Evolutionary conservation across 495 filamentous ascomycete species (phyloP), one percentile per base, ranked within the genome.

Genomic region (Penicillium coffeae): DNA sequence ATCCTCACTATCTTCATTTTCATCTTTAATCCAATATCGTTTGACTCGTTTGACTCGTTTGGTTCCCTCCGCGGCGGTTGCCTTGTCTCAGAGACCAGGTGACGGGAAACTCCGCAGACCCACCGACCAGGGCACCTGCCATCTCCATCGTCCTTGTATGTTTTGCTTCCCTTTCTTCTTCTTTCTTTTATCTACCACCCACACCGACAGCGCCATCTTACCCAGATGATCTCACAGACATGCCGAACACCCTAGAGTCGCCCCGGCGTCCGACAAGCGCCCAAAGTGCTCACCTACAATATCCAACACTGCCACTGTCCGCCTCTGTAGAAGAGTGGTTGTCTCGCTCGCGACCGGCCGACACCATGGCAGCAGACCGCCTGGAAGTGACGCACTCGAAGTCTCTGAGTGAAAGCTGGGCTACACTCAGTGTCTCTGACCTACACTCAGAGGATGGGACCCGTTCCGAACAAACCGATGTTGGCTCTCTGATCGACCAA

Each of bases 301-400:
- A 75, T 50, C 72, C 72, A 15, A 75, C 72, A 38, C 52, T 69
- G 42, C 72, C 72, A 45, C 48, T 74, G n/a, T 66, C 65, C 47
- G 69, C 59, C 30, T 74, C 72, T 38, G 72, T 75, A 7, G 65
- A 75, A 51, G 69, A 75, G 70, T 74, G 71, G 70, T 45, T 76
- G 40, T 75, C 71, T 41, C 71, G 59, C 42, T 76, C 73, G 38
- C 64, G 69, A 42, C 70, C 68, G 6, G 64, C 67, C 56, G 67
- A 59, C 48, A 74, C 53, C 47, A 74, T 74, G 66, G 65, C 66
- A 59, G 69, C 66, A 62, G 63, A 61, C 36, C 48, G 40, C 15
- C 38, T 42, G 18, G 19, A 46, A 3, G 63, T 68, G 3, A 54
- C 59, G 27, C 39, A 54, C 5, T 25, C 56, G 21, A 71, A 58